Percentiles rank a stretch among this genome's conserved stretches.
phyloP scores from a whole-genome alignment of 208 protist species.

The Leptomonas pyrrhocoris region DNA sequence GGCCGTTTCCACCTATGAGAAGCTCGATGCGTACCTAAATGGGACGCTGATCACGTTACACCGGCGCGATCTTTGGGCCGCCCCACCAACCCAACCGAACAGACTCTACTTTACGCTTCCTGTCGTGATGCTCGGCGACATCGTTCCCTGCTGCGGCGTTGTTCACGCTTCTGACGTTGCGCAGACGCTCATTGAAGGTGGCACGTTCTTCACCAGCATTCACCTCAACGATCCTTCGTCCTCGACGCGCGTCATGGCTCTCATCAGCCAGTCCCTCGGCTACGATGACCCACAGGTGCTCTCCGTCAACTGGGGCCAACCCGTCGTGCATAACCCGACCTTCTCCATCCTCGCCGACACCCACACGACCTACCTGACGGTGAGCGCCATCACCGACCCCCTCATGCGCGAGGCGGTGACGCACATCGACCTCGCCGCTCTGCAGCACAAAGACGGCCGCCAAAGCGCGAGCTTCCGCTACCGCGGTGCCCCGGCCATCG shows the following conservation, averaged over 20 bases:
- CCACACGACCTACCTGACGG: constrained; percentile 14
- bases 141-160: neutral
- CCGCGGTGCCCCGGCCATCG: constrained; percentile 1
- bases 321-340: neutral
- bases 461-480: constrained; percentile 9
- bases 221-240: neutral
- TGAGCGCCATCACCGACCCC: constrained; percentile 32
- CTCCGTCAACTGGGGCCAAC: constrained; percentile 32
- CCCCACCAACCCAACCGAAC: neutral
- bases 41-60: neutral
- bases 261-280: constrained; percentile 7
- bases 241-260: neutral
- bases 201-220: neutral
- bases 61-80: neutral
- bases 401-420: constrained; percentile 37
- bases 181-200: constrained; percentile 1
- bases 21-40: neutral
- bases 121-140: neutral
- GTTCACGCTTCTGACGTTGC: neutral
- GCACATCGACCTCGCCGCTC: constrained; percentile 26
- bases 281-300: constrained; percentile 4
- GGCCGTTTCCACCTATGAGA: neutral
- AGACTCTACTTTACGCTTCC: constrained; percentile 3
- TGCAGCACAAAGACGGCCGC: constrained; percentile 1
- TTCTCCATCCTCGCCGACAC: neutral